Base-by-base conservation (phyloP, 768 basidiomycete species). In the Lentinula sp. region DNA sequence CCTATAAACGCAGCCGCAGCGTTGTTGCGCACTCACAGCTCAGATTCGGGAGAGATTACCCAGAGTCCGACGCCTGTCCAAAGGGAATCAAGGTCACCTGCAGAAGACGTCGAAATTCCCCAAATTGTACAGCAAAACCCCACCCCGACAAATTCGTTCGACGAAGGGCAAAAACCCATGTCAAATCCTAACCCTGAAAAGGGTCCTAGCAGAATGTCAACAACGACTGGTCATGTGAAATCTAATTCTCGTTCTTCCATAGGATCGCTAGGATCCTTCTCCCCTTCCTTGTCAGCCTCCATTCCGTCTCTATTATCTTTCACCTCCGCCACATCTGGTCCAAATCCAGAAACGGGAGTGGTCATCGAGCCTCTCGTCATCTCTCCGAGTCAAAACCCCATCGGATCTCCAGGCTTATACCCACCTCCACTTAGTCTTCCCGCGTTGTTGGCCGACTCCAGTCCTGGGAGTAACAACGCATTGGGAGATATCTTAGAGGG, bases 401-500 rank as follows among this genome's bases (percentile, higher is more conserved):
- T 57, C 0, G 48, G 69, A 9, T 53, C 66, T 9, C 45, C 58
- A 10, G 59, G 40, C 43, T 62, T 68, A 55, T 66, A 76, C 58
- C 70, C 76, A 15, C 70, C 77, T 6, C 74, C 78, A n/a, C 69
- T 76, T 15, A 71, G 80, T 40, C 69, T 74, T 61, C 69, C 18
- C 61, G 62, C 50, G 39, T 73, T 66, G 70, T 67, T 39, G 69
- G 37, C 37, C 13, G 54, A 46, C 16, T 28, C 55, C 34, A 37
- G 13, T 15, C 4, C 53, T 31, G 42, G 39, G 9, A 52, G 43
- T 34, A 56, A n/a, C 11, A 37, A 45, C 40, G 76, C 76, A 0
- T 70, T 86, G n/a, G 83, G 81, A 52, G 82, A 85, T 65, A 86
- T 87, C 37, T 79, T 80, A 8, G 85, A 87, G 67, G 83, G 82